phyloP scores from a whole-genome alignment of 306 rosid species.

The Herpetospermum pedunculosum region DNA sequence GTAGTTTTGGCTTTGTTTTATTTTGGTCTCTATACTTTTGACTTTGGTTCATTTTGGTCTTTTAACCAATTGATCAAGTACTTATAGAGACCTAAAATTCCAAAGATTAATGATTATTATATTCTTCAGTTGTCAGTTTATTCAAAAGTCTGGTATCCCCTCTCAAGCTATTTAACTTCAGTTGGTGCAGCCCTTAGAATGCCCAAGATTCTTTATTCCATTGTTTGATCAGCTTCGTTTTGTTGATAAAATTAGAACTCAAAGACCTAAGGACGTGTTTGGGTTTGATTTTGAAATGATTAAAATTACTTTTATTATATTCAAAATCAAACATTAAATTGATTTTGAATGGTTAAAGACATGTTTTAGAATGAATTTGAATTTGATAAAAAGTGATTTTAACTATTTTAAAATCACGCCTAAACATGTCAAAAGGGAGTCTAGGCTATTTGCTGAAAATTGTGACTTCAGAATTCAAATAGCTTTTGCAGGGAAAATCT shows the following conservation, averaged over 20 bases:
- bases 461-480: not conserved
- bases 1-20: too few species aligned
- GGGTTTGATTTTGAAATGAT: too few species aligned
- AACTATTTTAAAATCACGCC: too few species aligned
- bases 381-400: too few species aligned
- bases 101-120: not conserved
- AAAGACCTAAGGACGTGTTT: not conserved
- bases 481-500: not conserved
- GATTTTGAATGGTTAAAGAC: too few species aligned
- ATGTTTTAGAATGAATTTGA: too few species aligned
- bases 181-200: not conserved
- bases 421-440: too few species aligned
- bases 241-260: not conserved
- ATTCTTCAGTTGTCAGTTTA: not conserved
- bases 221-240: not conserved
- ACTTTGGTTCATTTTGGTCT: too few species aligned
- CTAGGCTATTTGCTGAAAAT: not conserved
- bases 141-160: not conserved
- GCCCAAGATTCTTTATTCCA: not conserved
- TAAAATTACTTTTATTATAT: too few species aligned
- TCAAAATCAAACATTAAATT: too few species aligned
- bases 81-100: not conserved
- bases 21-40: too few species aligned
- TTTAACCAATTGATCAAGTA: not conserved
- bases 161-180: conserved; percentile 1